Conservation (phyloP, 2,329 filamentous ascomycete genomes). For the Coniella lustricola region DNA sequence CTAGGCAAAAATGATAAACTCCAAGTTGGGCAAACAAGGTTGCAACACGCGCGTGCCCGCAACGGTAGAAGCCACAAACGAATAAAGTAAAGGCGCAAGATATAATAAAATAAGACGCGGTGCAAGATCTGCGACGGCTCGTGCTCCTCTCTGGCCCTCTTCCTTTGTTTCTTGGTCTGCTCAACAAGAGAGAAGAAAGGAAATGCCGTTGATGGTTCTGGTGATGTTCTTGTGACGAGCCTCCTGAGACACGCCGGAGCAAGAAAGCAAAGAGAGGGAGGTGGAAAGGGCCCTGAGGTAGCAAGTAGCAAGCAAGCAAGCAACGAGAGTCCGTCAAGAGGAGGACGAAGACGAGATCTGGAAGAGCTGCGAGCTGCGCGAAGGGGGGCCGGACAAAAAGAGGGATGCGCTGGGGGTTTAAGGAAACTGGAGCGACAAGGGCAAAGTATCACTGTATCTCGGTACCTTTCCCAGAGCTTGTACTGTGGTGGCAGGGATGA, state of each 20-base stretch:
- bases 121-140: too few species aligned
- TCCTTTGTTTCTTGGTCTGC: too few species aligned
- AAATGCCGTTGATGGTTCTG: too few species aligned
- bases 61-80: too few species aligned
- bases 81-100: too few species aligned
- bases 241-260: constrained; percentile 27
- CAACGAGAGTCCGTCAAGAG: constrained; percentile 30
- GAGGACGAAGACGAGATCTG: constrained; percentile 19
- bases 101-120: too few species aligned
- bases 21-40: too few species aligned
- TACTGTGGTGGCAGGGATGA: constrained; percentile 10
- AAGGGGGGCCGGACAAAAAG: constrained; percentile 29
- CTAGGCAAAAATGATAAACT: too few species aligned
- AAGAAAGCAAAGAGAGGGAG: constrained; percentile 26
- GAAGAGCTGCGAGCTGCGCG: constrained; percentile 8
- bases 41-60: too few species aligned
- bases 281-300: constrained; percentile 35
- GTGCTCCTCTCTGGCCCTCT: too few species aligned
- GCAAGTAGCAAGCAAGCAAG: too few species aligned
- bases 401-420: constrained; percentile 32
- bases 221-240: constrained; percentile 22
- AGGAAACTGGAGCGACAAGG: constrained; percentile 27
- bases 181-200: too few species aligned
- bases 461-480: not conserved
- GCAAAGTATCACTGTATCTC: constrained; percentile 13